These are phyloP conservation scores for Penicillium sp. DNA, from an alignment of 2,329 filamentous ascomycete species.

Conservation along the genomic window DNA sequence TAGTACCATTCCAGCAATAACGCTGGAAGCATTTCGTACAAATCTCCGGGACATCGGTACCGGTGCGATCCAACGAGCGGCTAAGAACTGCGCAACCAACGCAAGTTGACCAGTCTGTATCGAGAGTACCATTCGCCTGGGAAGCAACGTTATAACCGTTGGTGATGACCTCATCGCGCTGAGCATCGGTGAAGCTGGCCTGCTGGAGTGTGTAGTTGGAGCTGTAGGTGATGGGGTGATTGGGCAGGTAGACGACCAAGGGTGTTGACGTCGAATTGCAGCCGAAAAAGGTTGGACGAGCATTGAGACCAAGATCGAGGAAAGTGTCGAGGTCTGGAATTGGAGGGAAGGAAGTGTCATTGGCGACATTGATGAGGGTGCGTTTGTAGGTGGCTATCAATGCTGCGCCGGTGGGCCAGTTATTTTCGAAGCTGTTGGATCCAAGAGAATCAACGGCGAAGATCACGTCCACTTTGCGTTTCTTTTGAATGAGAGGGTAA, in stretches of 20 bases:
- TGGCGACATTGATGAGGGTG: constrained; percentile 59
- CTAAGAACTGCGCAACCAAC: constrained; percentile 84
- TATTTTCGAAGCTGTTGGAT: constrained; percentile 68
- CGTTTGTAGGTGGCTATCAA: constrained; percentile 74
- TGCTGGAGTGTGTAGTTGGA: constrained; percentile 82
- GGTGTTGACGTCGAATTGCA: constrained; percentile 66
- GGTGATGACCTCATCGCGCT: constrained; percentile 77
- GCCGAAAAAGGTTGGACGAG: constrained; percentile 76
- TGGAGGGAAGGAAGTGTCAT: constrained; percentile 69
- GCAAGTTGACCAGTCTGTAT: constrained; percentile 76
- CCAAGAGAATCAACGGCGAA: constrained; percentile 70
- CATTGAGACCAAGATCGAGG: constrained; percentile 74
- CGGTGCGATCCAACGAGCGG: constrained; percentile 72
- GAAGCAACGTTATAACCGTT: constrained; percentile 88
- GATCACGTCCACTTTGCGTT: constrained; percentile 72
- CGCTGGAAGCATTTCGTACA: constrained; percentile 75
- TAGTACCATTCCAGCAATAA: constrained; percentile 94
- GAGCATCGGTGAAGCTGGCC: constrained; percentile 60
- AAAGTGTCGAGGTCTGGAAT: constrained; percentile 77
- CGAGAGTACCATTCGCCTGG: constrained; percentile 75
- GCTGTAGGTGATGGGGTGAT: constrained; percentile 72
- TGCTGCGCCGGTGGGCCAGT: constrained; percentile 77
- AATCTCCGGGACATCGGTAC: constrained; percentile 66
- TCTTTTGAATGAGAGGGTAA: constrained; percentile 73
- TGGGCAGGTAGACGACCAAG: constrained; percentile 84